A percentile compares a stretch with the other conserved stretches of the same genome.
Evolutionary conservation across 1,284 basidiomycete genomes (phyloP).

Genomic region (Ceratobasidium sp.): DNA sequence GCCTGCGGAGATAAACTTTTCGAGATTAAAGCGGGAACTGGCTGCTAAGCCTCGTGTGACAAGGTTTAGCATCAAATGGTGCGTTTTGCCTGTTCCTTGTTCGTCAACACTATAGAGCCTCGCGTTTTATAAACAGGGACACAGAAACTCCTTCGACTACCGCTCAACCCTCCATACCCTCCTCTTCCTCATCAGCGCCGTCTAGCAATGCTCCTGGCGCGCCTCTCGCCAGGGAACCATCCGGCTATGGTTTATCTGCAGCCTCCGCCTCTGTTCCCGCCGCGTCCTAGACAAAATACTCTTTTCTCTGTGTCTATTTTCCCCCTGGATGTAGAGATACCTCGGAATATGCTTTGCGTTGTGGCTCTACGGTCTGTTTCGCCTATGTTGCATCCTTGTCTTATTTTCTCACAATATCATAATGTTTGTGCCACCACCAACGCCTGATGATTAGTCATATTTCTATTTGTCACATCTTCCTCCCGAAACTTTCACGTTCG

Average conservation of each 20-base stretch:
- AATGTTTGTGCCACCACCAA: neutral
- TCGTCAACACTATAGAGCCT: neutral
- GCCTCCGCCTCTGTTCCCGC: conserved; percentile 85
- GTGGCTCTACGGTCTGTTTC: conserved; percentile 24
- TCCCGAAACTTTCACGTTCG: neutral
- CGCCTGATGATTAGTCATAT: conserved; percentile 30
- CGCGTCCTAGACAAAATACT: conserved; percentile 57
- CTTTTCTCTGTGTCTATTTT: neutral
- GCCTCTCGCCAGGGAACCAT: conserved; percentile 57
- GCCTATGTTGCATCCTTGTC: conserved; percentile 25
- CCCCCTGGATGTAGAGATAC: conserved; percentile 26
- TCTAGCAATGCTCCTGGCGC: conserved; percentile 56
- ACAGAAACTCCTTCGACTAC: conserved; percentile 79
- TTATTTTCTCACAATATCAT: conserved; percentile 25
- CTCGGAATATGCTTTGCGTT: conserved; percentile 17
- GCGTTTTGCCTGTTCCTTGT: conserved; percentile 54
- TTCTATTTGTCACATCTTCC: neutral
- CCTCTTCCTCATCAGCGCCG: conserved; percentile 60
- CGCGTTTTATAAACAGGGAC: conserved; percentile 31
- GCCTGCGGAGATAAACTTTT: conserved; percentile 79
- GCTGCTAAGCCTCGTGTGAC: conserved; percentile 96
- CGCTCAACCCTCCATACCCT: conserved; percentile 58
- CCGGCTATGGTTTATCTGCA: conserved; percentile 57
- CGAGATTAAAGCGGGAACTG: conserved; percentile 87
- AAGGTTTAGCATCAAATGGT: conserved; percentile 84